Base-by-base conservation (phyloP, 2,329 filamentous ascomycete species). In the Clarireedia sp. region DNA sequence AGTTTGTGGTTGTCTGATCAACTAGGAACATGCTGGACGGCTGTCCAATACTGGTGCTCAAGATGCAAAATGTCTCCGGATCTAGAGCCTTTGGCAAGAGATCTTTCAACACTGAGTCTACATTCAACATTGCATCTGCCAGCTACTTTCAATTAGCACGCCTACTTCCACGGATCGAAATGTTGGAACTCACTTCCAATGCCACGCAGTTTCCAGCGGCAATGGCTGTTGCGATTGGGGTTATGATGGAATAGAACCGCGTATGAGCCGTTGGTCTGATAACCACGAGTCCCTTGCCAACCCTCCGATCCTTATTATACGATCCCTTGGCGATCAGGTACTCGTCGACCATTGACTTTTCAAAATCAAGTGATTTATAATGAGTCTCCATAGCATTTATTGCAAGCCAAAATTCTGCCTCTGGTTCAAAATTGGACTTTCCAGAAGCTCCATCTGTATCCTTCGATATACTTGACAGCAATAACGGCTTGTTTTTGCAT, bases 161-260 rank as follows among this genome's bases (percentile, higher is more conserved):
- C 54, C 19, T 47, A 17, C 16, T 44, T 8, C 16, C 44, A 48
- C 10, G 2, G 19, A 14, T 33, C 16, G 2, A 21, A 14, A 12
- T 38, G 16, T 41, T 10, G 8, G 9, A 49, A 10, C 68, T 61
- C 57, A 78, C 76, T 68, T 78, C 73, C 10, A 80, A 46, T 33
- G 75, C 68, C 3, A 78, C 69, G 60, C 75, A 79, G 56, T 78
- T 80, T 0, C 78, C 78, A 12, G 76, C 75, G 1, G 74, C 72
- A 29, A 80, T 60, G 7, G 77, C 76, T 4, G 75, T 72, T 36
- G 70, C 71, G 40, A 80, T 50, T 0, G 75, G 72, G 3, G 66
- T 68, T 17, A 78, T 60, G 1, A 72, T 61, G 0, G 73, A 76
- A 58, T 74, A 79, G 57, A 81, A 74, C 8, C 75, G 65, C 0